Base-by-base conservation (phyloP, 768 basidiomycete genomes). In the Suillus hirtellus region DNA sequence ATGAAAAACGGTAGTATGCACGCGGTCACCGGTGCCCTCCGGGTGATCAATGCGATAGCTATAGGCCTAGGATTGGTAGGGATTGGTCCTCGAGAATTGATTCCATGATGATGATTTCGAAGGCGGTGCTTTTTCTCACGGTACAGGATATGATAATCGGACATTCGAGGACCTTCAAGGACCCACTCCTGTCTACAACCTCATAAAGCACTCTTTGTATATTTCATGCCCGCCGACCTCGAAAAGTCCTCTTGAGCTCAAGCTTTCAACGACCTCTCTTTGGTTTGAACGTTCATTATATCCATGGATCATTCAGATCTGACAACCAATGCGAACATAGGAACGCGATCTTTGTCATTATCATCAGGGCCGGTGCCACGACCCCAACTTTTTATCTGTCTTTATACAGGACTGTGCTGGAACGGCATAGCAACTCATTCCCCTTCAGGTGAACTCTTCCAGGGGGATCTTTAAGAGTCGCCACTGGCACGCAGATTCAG, bases 121-220 rank as follows among this genome's bases (percentile, higher is more conserved):
- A 47, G 21, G 54, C 54, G 8, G 21, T 31, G 50, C 37, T 8
- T 46, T 24, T 56, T 56, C 54, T 21, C 54, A 56, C 54, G 37
- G 21, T 1, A 5, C 8, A 6, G n/a, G 19, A 21, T 54, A 53
- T 24, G 19, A 44, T 12, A 19, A 17, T 31, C 15, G 35, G 35
- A 37, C 12, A 35, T n/a, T 14, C 34, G 11, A 38, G 54, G 37
- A 56, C 54, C 54, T 15, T 55, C 54, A 17, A 38, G 54, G 37
- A 56, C 54, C 54, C 54, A 56, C 55, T 38, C 24, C 38, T 56
- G 55, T 56, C 55, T 3, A 55, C 35, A 37, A 54, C 14, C 35
- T 37, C 27, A 10, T 52, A 19, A 24, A 17, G 4, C 27, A 31
- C 31, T 34, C 31, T 34, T 34, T 53, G 52, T 34, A 19, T 53